Evolutionary conservation across 1,284 basidiomycete species (phyloP).

Genomic region (Leccinum angustisporum): DNA sequence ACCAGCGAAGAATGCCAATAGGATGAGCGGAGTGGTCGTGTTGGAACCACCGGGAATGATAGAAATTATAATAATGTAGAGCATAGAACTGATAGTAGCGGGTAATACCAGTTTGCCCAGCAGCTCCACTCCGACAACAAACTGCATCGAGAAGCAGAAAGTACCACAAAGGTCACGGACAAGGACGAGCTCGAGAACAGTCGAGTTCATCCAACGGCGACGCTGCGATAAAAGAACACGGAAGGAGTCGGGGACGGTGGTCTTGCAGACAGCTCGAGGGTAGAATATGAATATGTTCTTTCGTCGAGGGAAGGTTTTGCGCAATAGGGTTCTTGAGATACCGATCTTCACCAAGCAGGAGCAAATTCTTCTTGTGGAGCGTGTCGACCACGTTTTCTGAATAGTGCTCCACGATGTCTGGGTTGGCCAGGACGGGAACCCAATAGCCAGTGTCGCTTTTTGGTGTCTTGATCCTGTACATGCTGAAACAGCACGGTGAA

Average conservation of each 20-base stretch:
- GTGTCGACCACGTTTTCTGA: conserved; percentile 98
- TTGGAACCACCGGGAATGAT: conserved; percentile 78
- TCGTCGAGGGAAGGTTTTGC: conserved; percentile 98
- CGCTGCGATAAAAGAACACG: conserved; percentile 91
- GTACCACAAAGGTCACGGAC: conserved; percentile 95
- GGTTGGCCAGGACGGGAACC: conserved; percentile 97
- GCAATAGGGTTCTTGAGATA: conserved; percentile 95
- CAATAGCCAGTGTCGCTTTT: conserved; percentile 93
- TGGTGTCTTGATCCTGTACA: conserved; percentile 98
- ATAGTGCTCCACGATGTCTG: conserved; percentile 96
- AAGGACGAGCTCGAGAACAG: conserved; percentile 91
- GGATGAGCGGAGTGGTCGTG: conserved; percentile 92
- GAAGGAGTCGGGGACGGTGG: conserved; percentile 96
- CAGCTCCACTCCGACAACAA: conserved; percentile 97
- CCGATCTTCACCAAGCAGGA: conserved; percentile 98
- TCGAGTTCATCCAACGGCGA: conserved; percentile 99
- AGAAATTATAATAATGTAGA: conserved; percentile 87
- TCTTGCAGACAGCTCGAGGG: conserved; percentile 98
- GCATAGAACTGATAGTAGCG: conserved; percentile 95
- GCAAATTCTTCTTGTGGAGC: conserved; percentile 98
- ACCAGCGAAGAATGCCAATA: conserved; percentile 86
- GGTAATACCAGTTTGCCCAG: conserved; percentile 95
- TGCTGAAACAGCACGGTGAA: conserved; percentile 98
- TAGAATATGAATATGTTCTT: conserved; percentile 99
- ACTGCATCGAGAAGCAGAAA: conserved; percentile 98